Conservation (phyloP, 2,329 filamentous ascomycete genomes). For the Fusarium anthophilum region DNA sequence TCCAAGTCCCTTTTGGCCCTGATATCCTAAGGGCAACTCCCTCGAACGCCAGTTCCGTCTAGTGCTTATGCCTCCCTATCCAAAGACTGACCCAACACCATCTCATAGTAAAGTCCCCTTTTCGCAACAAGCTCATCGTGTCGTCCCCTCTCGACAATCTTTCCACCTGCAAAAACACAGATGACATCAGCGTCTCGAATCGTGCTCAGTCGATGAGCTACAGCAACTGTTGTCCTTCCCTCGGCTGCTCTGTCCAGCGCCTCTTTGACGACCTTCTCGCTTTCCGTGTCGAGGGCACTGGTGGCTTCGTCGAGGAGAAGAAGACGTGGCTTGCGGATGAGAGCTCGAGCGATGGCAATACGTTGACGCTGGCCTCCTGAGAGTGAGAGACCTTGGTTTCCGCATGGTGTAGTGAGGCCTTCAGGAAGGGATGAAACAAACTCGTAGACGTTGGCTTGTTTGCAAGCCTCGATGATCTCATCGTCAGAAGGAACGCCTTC, state of each 20-base stretch:
- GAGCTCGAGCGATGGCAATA: conserved; percentile 76
- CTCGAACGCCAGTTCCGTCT: background rate
- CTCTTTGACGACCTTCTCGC: conserved; percentile 71
- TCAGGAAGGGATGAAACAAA: conserved; percentile 66
- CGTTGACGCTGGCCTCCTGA: conserved; percentile 79
- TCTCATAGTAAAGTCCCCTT: conserved; percentile 61
- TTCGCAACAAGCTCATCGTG: conserved; percentile 65
- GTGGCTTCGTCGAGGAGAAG: conserved; percentile 81
- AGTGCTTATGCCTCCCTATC: conserved; percentile 45
- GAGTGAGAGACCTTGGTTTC: conserved; percentile 73
- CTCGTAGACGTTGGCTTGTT: conserved; percentile 64
- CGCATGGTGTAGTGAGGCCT: conserved; percentile 70
- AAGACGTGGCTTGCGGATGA: conserved; percentile 72
- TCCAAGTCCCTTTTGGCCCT: background rate
- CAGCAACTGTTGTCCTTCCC: conserved; percentile 66
- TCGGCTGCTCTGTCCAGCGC: conserved; percentile 62
- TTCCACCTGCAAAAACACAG: conserved; percentile 62
- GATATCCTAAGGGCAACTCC: background rate
- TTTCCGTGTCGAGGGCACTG: conserved; percentile 69
- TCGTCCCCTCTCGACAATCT: conserved; percentile 67
- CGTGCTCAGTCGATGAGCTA: conserved; percentile 68
- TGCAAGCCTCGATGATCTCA: conserved; percentile 59
- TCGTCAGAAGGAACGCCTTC: conserved; percentile 45
- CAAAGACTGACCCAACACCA: conserved; percentile 58
- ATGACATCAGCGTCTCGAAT: conserved; percentile 70